phyloP scores from a whole-genome alignment of 2,329 filamentous ascomycete species.

The Neonectria ditissima region DNA sequence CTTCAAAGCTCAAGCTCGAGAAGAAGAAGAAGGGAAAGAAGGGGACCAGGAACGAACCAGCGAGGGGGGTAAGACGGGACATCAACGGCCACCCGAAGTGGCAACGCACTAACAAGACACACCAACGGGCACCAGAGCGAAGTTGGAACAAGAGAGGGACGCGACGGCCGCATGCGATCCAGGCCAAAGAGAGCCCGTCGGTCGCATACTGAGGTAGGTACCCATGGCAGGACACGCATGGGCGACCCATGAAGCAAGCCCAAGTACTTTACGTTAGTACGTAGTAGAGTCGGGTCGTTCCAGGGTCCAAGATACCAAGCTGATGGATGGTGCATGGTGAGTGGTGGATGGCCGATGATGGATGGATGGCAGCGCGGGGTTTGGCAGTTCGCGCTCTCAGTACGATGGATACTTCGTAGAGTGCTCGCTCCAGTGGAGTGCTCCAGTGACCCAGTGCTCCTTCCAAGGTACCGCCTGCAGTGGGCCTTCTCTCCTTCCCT shows the following conservation, averaged over 20 bases:
- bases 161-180: slow-evolving; percentile 17
- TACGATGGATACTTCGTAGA: too few species aligned
- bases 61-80: not conserved
- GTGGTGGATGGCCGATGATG: too few species aligned
- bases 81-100: slow-evolving; percentile 3
- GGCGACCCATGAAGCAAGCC: slow-evolving; percentile 9
- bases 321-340: not conserved
- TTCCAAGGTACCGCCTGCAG: too few species aligned
- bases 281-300: not conserved
- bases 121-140: slow-evolving; percentile 1
- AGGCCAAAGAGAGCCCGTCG: slow-evolving; percentile 14
- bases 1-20: not conserved
- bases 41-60: not conserved
- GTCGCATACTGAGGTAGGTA: too few species aligned
- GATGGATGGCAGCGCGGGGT: not conserved
- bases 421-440: too few species aligned
- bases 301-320: not conserved
- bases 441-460: too few species aligned
- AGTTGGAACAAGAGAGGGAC: not conserved
- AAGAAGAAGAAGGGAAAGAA: slow-evolving; percentile 22
- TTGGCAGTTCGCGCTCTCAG: not conserved
- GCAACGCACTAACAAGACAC: not conserved
- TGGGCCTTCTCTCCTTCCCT: too few species aligned
- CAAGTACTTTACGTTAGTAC: not conserved
- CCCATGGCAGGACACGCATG: slow-evolving; percentile 17